Conservation (phyloP, 768 basidiomycete genomes). For the Hortiboletus flavorubellus region DNA sequence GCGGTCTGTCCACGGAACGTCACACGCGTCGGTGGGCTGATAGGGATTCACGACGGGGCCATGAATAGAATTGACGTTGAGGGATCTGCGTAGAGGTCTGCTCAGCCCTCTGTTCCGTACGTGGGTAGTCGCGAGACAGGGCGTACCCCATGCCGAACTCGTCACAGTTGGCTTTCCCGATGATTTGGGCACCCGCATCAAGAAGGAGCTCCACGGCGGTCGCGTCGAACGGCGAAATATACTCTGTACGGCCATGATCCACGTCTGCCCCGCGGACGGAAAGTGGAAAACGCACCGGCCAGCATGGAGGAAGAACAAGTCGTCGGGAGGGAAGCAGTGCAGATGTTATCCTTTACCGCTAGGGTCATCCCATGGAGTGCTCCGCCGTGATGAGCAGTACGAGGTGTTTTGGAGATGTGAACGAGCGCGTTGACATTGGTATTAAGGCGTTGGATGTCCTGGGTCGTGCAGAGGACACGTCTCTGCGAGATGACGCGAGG, state of each 20-base stretch:
- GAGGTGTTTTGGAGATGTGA: constrained; percentile 12
- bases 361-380: constrained; percentile 46
- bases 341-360: constrained; percentile 88
- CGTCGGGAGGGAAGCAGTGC: constrained; percentile 58
- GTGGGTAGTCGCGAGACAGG: background rate
- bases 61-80: constrained; percentile 69
- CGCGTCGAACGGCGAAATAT: constrained; percentile 79
- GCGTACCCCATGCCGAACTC: constrained; percentile 98
- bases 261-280: background rate
- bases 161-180: constrained; percentile 94
- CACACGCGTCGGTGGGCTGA: constrained; percentile 21
- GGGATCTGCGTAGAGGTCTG: constrained; percentile 47
- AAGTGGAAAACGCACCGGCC: constrained; percentile 39
- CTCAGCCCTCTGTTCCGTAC: background rate
- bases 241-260: constrained; percentile 44
- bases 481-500: background rate
- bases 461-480: constrained; percentile 9
- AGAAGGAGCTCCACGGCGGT: constrained; percentile 71
- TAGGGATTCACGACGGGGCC: constrained; percentile 82
- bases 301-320: constrained; percentile 83
- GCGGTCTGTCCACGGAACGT: constrained; percentile 23
- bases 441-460: constrained; percentile 28
- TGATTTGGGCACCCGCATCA: constrained; percentile 58
- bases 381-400: constrained; percentile 5
- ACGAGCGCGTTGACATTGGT: constrained; percentile 56